These are phyloP conservation scores for Colletotrichum sp. DNA, from an alignment of 2,329 filamentous ascomycete species.

Conservation along the genomic window DNA sequence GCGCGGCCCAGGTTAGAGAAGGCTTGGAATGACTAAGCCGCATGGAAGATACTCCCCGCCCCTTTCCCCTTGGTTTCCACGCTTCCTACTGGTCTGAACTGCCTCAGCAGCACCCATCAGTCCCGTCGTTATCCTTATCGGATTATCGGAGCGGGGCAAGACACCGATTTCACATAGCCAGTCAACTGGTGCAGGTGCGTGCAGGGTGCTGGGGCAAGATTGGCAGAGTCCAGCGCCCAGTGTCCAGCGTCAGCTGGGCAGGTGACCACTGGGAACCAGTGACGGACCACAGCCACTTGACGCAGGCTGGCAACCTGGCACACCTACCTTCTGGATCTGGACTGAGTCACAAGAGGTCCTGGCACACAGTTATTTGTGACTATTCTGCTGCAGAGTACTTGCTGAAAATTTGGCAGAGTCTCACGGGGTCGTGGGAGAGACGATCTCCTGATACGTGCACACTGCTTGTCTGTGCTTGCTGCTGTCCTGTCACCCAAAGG, in stretches of 20 bases:
- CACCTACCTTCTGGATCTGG: slow-evolving; percentile 7
- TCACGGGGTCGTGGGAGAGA: slow-evolving; percentile 1
- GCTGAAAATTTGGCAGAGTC: background rate
- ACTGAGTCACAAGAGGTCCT: slow-evolving; percentile 18
- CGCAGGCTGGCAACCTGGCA: slow-evolving; percentile 15
- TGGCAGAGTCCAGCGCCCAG: background rate
- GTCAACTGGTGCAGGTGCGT: slow-evolving; percentile 8
- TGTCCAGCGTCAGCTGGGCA: background rate
- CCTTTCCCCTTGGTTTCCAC: background rate
- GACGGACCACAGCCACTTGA: slow-evolving; percentile 5
- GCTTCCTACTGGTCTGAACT: background rate
- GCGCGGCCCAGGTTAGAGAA: background rate
- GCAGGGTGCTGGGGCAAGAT: background rate
- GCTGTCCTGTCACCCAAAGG: background rate
- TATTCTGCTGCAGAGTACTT: background rate
- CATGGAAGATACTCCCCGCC: background rate
- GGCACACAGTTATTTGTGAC: slow-evolving; percentile 2
- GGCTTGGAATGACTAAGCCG: background rate
- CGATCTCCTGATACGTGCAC: slow-evolving; percentile 14
- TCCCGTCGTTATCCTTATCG: slow-evolving; percentile 19
- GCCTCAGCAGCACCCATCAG: background rate
- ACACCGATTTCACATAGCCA: slow-evolving; percentile 10
- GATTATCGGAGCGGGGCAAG: slow-evolving; percentile 18
- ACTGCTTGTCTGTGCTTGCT: slow-evolving; percentile 8
- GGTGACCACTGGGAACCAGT: background rate